Conservation (phyloP, 306 rosid species). For the Hippophae rhamnoides region DNA sequence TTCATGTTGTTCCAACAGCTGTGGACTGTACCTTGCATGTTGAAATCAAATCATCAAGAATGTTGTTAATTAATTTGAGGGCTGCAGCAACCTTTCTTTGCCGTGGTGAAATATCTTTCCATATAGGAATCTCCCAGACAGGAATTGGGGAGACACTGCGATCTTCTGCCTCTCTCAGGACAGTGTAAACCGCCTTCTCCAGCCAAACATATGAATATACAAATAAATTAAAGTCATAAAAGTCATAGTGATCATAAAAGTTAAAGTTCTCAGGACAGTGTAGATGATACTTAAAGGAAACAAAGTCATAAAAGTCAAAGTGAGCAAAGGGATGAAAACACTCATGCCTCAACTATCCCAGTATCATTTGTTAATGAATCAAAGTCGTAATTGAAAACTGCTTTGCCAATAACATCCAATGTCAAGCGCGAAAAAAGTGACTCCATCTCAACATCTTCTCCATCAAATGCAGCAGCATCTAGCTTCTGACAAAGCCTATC, state of each 20-base stretch:
- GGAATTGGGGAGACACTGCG: conserved; percentile 90
- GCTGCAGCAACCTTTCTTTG: conserved; percentile 76
- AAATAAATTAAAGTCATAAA: conserved; percentile 16
- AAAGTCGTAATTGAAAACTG: conserved; percentile 92
- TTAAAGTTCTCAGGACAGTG: too few relatives aligned
- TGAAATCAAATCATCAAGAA: conserved; percentile 67
- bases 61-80: conserved; percentile 72
- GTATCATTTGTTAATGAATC: conserved; percentile 83
- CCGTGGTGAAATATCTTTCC: conserved; percentile 95
- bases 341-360: conserved; percentile 80
- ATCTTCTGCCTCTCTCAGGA: conserved; percentile 94
- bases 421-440: conserved; percentile 95
- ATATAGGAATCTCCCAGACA: conserved; percentile 85
- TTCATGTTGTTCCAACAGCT: conserved; percentile 7
- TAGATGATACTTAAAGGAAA: too few relatives aligned
- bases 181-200: conserved; percentile 88
- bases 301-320: conserved; percentile 10
- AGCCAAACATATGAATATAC: conserved; percentile 25
- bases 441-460: conserved; percentile 95
- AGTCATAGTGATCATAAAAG: too few relatives aligned
- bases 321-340: conserved; percentile 18
- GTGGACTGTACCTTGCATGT: conserved; percentile 74
- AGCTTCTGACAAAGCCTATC: conserved; percentile 89
- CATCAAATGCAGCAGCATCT: conserved; percentile 71
- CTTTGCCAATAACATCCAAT: conserved; percentile 86